Evolutionary conservation across 768 basidiomycete species (phyloP), one percentile per base, ranked within the genome.

Genomic region (Boletus insuetus): DNA sequence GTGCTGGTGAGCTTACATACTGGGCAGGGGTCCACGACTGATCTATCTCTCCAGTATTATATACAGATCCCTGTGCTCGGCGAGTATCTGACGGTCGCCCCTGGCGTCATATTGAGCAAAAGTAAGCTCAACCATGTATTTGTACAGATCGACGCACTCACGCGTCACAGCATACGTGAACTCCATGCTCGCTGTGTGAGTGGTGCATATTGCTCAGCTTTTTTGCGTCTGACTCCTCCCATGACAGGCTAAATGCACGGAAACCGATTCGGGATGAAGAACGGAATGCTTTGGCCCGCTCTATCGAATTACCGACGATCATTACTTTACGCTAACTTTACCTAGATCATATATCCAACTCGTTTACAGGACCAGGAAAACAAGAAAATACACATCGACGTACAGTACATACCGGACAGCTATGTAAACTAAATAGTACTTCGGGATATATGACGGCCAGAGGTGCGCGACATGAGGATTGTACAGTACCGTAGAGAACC

Each of bases 171-270:
- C 65, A 41, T 66, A 67, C 32, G 49, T 62, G 35, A 56, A 64
- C 40, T 55, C 62, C 20, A 67, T 64, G 59, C 49, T 67, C n/a
- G 57, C 35, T 5, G 62, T 64, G 65, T 64, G 43, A 49, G 64
- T 55, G 16, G 6, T 14, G 34, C 13, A 35, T 14, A 14, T 14
- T 14, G 12, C 38, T 4, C 16, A 16, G 2, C 13, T 24, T 51
- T 1, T 6, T 14, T 17, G n/a, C 38, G 38, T 39, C 17, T 39
- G 34, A 44, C 19, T 17, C n/a, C 19, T 37, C 26, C 31, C 11
- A 32, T 34, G 37, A n/a, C 31, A 62, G 61, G 40, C 32, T 62
- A 19, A 53, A 59, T 7, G 43, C 57, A 2, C 43, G 48, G 39
- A 49, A 63, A 39, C 17, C 34, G 22, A 64, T 60, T 46, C 54